Percentiles rank a stretch among this genome's conserved stretches.
These are phyloP conservation scores for Eruca vesicaria DNA, from an alignment of 441 rosid genomes.

Conservation along the genomic window DNA sequence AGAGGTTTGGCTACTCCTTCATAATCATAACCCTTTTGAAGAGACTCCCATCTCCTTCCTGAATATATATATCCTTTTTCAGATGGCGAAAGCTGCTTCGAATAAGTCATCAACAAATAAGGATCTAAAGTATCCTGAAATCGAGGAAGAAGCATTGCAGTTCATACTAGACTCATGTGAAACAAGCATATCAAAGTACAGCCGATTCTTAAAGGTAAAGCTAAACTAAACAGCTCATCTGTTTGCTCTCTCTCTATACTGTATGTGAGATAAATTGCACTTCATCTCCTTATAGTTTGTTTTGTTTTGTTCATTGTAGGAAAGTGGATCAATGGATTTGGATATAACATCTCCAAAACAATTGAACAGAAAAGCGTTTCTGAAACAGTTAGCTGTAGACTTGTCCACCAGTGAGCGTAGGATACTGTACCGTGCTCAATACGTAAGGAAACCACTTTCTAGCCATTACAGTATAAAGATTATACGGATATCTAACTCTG, in stretches of 20 bases:
- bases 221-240: not conserved
- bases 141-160: constrained; percentile 80
- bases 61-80: constrained; percentile 25
- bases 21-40: not conserved
- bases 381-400: constrained; percentile 95
- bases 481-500: not conserved
- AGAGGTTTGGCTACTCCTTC: constrained; percentile 56
- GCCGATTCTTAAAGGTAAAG: constrained; percentile 77
- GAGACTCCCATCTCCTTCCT: constrained; percentile 1
- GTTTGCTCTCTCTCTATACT: not conserved
- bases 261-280: too few relatives aligned
- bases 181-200: constrained; percentile 85
- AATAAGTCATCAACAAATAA: constrained; percentile 57
- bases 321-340: constrained; percentile 93
- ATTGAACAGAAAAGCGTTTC: constrained; percentile 74
- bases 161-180: constrained; percentile 82
- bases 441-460: constrained; percentile 50
- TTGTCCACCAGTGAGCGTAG: constrained; percentile 83
- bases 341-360: constrained; percentile 96
- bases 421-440: constrained; percentile 84
- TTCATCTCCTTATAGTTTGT: constrained; percentile 12
- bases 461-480: not conserved
- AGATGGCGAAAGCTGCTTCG: constrained; percentile 95
- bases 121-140: constrained; percentile 59
- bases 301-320: constrained; percentile 45